A percentile compares a stretch with the other conserved stretches of the same genome.
Conservation (phyloP, 2,329 filamentous ascomycete genomes). For the Beauveria caledonica region DNA sequence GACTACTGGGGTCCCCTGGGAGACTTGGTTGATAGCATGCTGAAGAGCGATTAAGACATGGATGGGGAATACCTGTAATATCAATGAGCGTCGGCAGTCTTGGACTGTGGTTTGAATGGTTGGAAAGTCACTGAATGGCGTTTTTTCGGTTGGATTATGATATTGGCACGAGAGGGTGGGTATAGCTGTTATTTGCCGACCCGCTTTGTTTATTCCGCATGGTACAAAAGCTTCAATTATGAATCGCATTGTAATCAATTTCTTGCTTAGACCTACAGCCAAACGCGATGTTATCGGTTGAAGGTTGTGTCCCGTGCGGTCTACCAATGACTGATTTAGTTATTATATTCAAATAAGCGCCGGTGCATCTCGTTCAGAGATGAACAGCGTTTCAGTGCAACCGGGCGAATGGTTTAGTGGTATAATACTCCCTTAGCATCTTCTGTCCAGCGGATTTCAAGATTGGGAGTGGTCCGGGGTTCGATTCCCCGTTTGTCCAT, state of each 20-base stretch:
- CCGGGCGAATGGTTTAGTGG: constrained; percentile 12
- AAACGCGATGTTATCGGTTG: background rate
- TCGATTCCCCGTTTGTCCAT: constrained; percentile 15
- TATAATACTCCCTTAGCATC: constrained; percentile 13
- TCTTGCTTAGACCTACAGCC: background rate
- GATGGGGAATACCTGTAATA: background rate
- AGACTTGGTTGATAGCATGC: constrained; percentile 95
- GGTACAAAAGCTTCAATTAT: background rate
- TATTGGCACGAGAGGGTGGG: background rate
- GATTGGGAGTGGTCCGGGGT: constrained; percentile 14
- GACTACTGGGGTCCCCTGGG: constrained; percentile 96
- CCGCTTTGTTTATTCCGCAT: background rate
- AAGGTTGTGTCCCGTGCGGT: background rate
- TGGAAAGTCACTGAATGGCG: constrained; percentile 5
- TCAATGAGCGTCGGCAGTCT: background rate
- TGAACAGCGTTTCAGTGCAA: constrained; percentile 10
- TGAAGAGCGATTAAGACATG: constrained; percentile 68
- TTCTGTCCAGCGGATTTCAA: background rate
- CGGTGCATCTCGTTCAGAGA: constrained; percentile 20
- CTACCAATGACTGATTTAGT: accelerated
- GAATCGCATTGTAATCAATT: background rate
- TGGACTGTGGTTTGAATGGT: background rate
- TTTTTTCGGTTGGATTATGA: constrained; percentile 3
- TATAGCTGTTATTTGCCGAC: background rate
- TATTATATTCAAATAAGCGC: background rate